These are phyloP conservation scores for Fusarium sp. DNA, from an alignment of 2,329 filamentous ascomycete species.

Conservation along the genomic window DNA sequence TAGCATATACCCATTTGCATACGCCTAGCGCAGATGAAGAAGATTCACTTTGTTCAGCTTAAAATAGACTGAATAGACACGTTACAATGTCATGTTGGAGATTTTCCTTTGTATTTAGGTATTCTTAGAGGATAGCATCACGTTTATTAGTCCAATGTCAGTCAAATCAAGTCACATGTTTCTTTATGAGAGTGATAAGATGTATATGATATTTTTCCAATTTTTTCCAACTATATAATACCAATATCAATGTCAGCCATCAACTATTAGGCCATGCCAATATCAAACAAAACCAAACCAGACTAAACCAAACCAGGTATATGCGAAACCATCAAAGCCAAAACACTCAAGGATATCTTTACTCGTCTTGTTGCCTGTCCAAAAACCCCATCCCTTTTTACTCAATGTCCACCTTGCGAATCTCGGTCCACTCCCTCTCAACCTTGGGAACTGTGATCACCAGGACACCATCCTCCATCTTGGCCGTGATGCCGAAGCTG, in stretches of 20 bases:
- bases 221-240: constrained; percentile 10
- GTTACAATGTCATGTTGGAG: constrained; percentile 2
- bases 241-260: background rate
- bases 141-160: background rate
- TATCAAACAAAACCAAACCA: background rate
- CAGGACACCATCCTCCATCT: constrained; percentile 82
- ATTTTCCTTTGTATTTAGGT: background rate
- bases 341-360: constrained; percentile 3
- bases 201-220: background rate
- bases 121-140: background rate
- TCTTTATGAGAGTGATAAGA: background rate
- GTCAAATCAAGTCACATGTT: background rate
- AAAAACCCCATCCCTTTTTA: constrained; percentile 42
- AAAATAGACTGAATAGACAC: constrained; percentile 35
- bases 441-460: constrained; percentile 81
- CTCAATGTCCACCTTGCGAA: constrained; percentile 69
- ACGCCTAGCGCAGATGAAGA: constrained; percentile 44
- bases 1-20: constrained; percentile 52
- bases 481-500: constrained; percentile 74
- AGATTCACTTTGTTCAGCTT: constrained; percentile 36
- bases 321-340: constrained; percentile 18
- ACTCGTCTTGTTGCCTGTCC: background rate
- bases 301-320: background rate
- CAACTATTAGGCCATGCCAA: background rate
- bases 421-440: constrained; percentile 73